Evolutionary conservation across 176 grass and related monocot genomes (phyloP), one percentile per base, ranked within the genome.

Genomic region (Eleusine coracana): DNA sequence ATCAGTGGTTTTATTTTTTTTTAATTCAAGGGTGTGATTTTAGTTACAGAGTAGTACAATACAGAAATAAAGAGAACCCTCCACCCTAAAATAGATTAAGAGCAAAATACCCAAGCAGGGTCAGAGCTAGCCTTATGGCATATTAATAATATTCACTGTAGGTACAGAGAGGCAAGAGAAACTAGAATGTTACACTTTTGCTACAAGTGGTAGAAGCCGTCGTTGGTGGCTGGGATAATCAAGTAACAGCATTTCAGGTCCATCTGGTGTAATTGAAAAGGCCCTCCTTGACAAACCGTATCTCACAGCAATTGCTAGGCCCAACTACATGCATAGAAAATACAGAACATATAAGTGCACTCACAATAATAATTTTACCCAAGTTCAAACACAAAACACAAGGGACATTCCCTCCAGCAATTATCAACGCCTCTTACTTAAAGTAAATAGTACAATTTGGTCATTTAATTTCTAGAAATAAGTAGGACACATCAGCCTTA

Each of bases 141-240:
- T 51, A 83, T 15, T 52, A 68, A 3, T 68, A 42, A 79, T 34
- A 66, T 68, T 80, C 48, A 84, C 29, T 74, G 7, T 21, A 85
- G 59, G 4, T 70, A 82, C 39, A 75, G 16, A 63, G 65, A 37
- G 59, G 41, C 1, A n/a, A 78, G 68, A 68, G 3, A 14, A 71
- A 68, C 5, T 40, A 87, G 77, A 68, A 85, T 42, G 27, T 91
- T 98, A 98, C 96, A 40, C 88, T 92, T 98, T 98, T 88, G 96
- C 96, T 34, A 98, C 65, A 45, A 98, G 71, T 81, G 96, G 91
- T 74, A 98, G 74, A 76, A 98, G 82, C 51, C 92, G 91, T 42
- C 92, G 85, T 83, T 98, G 96, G 83, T 98, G 96, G 80, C 87
- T 93, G 75, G 96, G 96, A 92, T 98, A 98, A 75, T 98, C 96